Evolutionary conservation across 208 protist species (phyloP).

Genomic region (Wallacemonas sp.): DNA sequence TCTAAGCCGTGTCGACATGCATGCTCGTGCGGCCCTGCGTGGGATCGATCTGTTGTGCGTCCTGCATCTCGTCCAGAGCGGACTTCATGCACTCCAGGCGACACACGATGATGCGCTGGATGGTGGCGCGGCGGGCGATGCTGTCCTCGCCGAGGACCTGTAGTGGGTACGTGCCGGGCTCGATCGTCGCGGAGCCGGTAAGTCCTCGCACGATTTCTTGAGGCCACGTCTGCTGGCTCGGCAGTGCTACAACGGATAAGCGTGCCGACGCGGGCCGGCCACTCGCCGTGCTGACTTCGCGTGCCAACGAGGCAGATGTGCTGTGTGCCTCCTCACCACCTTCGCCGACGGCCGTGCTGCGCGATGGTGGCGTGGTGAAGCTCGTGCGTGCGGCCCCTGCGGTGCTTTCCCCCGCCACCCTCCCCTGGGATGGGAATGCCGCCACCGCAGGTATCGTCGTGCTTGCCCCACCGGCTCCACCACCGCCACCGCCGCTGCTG

Average conservation of each 20-base stretch:
- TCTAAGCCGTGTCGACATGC: neutral
- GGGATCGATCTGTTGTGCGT: neutral
- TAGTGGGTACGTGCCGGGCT: constrained; percentile 29
- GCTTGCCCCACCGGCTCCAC: neutral
- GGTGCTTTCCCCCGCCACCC: neutral
- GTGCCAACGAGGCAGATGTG: neutral
- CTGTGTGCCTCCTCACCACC: neutral
- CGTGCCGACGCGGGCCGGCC: neutral
- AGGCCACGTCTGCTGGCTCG: neutral
- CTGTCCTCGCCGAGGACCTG: constrained; percentile 24
- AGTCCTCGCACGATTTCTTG: neutral
- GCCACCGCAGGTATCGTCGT: neutral
- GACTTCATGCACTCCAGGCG: constrained; percentile 29
- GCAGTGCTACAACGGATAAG: neutral
- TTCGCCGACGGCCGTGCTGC: neutral
- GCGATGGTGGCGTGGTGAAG: neutral
- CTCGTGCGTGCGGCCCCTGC: neutral
- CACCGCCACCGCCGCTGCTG: neutral
- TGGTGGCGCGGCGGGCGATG: constrained; percentile 8
- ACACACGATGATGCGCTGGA: constrained; percentile 25
- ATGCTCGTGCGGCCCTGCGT: neutral
- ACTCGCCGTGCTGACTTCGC: neutral
- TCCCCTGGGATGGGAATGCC: too few relatives aligned
- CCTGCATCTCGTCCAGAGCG: constrained; percentile 11
- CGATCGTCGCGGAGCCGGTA: neutral